Conservation (phyloP, 192 early-diverging fungal genomes). For the Entophlyctis luteolus region DNA sequence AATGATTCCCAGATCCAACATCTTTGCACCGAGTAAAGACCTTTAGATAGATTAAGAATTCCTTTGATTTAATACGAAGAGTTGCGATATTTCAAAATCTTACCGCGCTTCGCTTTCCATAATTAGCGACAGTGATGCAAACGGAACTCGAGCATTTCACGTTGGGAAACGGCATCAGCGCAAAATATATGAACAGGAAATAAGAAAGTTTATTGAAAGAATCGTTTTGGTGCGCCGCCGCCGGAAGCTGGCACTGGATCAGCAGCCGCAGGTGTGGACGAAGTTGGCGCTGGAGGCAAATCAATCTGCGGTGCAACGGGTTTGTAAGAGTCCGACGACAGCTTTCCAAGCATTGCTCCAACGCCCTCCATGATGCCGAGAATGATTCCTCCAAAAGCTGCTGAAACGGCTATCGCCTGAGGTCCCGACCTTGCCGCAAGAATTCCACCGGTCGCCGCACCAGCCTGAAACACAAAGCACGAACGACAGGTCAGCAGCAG, state of each 20-base stretch:
- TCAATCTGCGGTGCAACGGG: constrained; percentile 23
- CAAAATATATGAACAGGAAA: too few species aligned
- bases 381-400: constrained; percentile 86
- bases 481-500: too few species aligned
- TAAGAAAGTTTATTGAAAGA: constrained; percentile 27
- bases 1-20: too few species aligned
- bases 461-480: constrained; percentile 57
- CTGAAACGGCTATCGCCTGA: constrained; percentile 76
- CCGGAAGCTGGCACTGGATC: not conserved
- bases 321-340: constrained; percentile 31
- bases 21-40: too few species aligned
- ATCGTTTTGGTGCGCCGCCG: constrained; percentile 8
- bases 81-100: too few species aligned
- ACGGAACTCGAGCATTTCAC: too few species aligned
- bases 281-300: constrained; percentile 12
- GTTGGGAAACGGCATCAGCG: too few species aligned
- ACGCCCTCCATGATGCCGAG: constrained; percentile 96
- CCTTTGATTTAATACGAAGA: too few species aligned
- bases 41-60: too few species aligned
- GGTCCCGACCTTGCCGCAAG: constrained; percentile 84
- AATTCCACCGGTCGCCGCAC: constrained; percentile 91
- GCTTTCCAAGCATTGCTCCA: constrained; percentile 70
- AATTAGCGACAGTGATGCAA: too few species aligned
- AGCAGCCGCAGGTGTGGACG: not conserved
- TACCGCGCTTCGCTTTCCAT: too few species aligned